These are phyloP conservation scores for Mycena citricolor DNA, from an alignment of 1,284 basidiomycete species.

Conservation along the genomic window DNA sequence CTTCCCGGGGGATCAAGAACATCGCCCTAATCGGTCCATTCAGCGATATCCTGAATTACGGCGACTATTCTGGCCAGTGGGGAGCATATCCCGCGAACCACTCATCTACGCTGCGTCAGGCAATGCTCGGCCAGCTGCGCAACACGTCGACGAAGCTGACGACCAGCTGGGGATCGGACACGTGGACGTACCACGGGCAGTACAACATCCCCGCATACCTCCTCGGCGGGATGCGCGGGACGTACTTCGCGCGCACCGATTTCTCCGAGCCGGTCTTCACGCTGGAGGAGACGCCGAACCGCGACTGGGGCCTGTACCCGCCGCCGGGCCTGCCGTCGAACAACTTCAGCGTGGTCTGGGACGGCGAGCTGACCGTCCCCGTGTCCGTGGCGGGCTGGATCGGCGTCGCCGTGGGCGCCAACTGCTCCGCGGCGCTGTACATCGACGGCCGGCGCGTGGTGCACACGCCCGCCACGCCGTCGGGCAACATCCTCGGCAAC, in stretches of 20 bases:
- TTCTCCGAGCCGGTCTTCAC: slow-evolving; percentile 26
- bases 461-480: slow-evolving; percentile 21
- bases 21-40: slow-evolving; percentile 31
- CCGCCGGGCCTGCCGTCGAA: slow-evolving; percentile 31
- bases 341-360: slow-evolving; percentile 34
- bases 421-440: slow-evolving; percentile 25
- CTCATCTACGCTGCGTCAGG: slow-evolving; percentile 28
- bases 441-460: slow-evolving; percentile 25
- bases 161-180: slow-evolving; percentile 29
- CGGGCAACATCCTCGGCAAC: slow-evolving; percentile 30
- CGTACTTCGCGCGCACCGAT: slow-evolving; percentile 30
- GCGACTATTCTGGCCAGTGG: slow-evolving; percentile 32
- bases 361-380: slow-evolving; percentile 28
- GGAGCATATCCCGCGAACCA: slow-evolving; percentile 27
- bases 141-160: slow-evolving; percentile 22
- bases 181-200: slow-evolving; percentile 31
- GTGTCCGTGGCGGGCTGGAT: slow-evolving; percentile 25
- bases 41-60: slow-evolving; percentile 30
- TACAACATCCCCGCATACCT: slow-evolving; percentile 31
- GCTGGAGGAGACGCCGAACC: slow-evolving; percentile 28
- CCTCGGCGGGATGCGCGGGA: slow-evolving; percentile 28
- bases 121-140: slow-evolving; percentile 25
- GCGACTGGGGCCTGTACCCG: slow-evolving; percentile 32
- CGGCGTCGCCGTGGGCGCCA: slow-evolving; percentile 26
- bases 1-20: slow-evolving; percentile 21